Evolutionary conservation across 2,329 filamentous ascomycete genomes (phyloP).

Genomic region (Fusarium pseudoanthophilum): DNA sequence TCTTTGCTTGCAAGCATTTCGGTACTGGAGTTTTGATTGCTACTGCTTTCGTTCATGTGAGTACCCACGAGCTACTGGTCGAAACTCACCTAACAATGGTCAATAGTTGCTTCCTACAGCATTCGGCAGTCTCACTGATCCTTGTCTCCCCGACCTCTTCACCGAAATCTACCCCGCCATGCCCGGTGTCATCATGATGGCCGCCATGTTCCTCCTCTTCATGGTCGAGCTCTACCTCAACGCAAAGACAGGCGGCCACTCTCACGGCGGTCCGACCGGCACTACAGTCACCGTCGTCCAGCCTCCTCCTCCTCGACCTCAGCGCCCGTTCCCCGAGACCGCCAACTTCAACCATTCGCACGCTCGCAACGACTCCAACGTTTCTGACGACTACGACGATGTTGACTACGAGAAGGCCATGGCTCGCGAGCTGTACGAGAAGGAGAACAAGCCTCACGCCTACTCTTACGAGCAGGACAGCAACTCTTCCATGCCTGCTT

Average conservation of each 20-base stretch:
- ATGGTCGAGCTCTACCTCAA: constrained; percentile 71
- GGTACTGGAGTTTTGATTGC: constrained; percentile 78
- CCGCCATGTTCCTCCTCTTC: constrained; percentile 69
- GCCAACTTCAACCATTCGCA: not conserved
- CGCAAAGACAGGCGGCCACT: constrained; percentile 67
- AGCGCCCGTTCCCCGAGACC: constrained; percentile 5
- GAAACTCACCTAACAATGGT: not conserved
- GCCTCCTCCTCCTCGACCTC: constrained; percentile 1
- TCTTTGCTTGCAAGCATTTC: constrained; percentile 73
- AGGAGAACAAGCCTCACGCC: constrained; percentile 43
- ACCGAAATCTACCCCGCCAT: constrained; percentile 69
- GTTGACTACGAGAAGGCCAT: constrained; percentile 55
- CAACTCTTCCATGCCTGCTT: constrained; percentile 62
- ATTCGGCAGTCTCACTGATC: constrained; percentile 62
- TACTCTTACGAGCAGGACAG: constrained; percentile 42
- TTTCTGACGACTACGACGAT: constrained; percentile 7
- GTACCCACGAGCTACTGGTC: constrained; percentile 21
- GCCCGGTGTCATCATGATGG: constrained; percentile 74
- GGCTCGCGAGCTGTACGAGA: constrained; percentile 52
- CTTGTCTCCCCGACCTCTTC: constrained; percentile 69
- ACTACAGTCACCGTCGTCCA: constrained; percentile 4
- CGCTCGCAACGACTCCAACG: not conserved
- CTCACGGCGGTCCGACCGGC: constrained; percentile 67
- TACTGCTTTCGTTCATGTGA: constrained; percentile 77
- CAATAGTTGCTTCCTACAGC: constrained; percentile 67